phyloP scores from a whole-genome alignment of 2,329 filamentous ascomycete genomes.

The Tolypocladium ovalisporum region DNA sequence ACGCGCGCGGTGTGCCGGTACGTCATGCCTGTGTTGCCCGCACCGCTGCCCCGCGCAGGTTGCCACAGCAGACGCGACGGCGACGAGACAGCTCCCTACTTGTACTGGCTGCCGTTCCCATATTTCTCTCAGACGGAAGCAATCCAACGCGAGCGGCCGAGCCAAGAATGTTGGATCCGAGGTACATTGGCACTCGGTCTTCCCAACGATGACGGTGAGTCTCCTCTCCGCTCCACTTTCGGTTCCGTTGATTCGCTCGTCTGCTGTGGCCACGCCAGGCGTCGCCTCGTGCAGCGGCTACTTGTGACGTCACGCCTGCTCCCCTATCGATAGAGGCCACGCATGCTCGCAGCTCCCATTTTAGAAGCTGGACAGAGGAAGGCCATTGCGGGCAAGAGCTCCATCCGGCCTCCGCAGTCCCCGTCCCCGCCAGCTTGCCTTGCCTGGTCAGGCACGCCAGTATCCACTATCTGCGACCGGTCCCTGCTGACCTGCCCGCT shows the following conservation, averaged over 20 bases:
- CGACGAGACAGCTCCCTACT: neutral
- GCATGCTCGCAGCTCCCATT: neutral
- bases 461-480: neutral
- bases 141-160: neutral
- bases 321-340: neutral
- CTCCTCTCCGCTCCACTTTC: neutral
- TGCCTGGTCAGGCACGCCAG: neutral
- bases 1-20: neutral
- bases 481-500: neutral
- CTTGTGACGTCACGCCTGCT: neutral
- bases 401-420: neutral
- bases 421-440: neutral
- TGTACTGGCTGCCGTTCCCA: neutral
- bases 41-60: neutral
- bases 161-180: too few relatives aligned
- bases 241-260: neutral
- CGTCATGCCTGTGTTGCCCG: neutral
- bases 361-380: neutral
- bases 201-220: neutral
- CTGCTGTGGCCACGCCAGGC: neutral
- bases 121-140: too few relatives aligned
- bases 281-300: neutral
- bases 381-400: neutral
- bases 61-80: neutral
- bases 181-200: too few relatives aligned